Conservation (phyloP, 495 filamentous ascomycete species). For the Annulohypoxylon bovei region DNA sequence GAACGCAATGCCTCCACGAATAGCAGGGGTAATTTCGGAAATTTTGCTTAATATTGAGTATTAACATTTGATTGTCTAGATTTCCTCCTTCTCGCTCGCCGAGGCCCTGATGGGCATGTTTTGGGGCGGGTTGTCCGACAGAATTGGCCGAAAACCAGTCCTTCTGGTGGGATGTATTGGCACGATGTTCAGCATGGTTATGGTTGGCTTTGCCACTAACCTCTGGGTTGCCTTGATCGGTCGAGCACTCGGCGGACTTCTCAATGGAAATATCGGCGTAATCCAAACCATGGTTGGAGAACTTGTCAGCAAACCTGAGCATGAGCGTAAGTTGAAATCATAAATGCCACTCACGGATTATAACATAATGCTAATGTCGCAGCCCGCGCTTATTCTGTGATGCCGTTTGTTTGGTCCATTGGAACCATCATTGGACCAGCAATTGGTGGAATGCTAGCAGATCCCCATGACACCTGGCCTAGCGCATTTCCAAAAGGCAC, state of each 20-base stretch:
- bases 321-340: slow-evolving; percentile 74
- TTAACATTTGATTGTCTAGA: slow-evolving; percentile 42
- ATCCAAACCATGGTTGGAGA: slow-evolving; percentile 95
- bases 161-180: slow-evolving; percentile 81
- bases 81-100: slow-evolving; percentile 82
- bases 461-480: slow-evolving; percentile 75
- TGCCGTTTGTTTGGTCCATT: slow-evolving; percentile 90
- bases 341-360: not conserved
- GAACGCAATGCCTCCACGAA: not conserved
- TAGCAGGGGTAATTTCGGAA: not conserved
- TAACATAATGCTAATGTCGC: slow-evolving; percentile 42
- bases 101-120: slow-evolving; percentile 85
- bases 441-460: slow-evolving; percentile 81
- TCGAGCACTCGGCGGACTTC: slow-evolving; percentile 76
- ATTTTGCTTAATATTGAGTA: not conserved
- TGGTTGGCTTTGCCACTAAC: slow-evolving; percentile 84
- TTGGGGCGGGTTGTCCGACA: slow-evolving; percentile 85
- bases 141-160: slow-evolving; percentile 84
- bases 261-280: slow-evolving; percentile 90
- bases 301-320: slow-evolving; percentile 77
- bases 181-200: slow-evolving; percentile 78
- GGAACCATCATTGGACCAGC: slow-evolving; percentile 86
- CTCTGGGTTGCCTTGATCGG: slow-evolving; percentile 81
- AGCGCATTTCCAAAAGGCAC: slow-evolving; percentile 68
- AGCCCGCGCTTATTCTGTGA: slow-evolving; percentile 81